Evolutionary conservation across 163 green algal species (phyloP).

Genomic region (Scenedesmus sp.): DNA sequence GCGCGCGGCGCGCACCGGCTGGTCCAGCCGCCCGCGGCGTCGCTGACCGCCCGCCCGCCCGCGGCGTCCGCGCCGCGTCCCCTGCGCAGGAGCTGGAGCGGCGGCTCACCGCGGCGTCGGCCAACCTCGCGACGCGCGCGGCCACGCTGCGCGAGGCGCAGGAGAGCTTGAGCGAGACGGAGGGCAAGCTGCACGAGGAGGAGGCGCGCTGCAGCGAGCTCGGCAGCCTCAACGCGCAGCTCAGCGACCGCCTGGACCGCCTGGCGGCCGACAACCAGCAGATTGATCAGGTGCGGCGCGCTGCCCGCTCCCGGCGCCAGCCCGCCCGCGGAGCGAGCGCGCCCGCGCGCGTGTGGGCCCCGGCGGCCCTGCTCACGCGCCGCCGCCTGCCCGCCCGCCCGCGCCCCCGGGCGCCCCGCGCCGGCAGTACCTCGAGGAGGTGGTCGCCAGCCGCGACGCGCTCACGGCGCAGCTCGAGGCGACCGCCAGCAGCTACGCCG

Average conservation of each 20-base stretch:
- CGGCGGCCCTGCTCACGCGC: too few relatives aligned
- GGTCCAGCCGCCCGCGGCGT: too few relatives aligned
- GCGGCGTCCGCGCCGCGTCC: too few relatives aligned
- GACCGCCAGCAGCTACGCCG: background rate
- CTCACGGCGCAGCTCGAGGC: background rate
- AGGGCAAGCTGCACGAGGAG: slow-evolving; percentile 34
- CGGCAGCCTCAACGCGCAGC: slow-evolving; percentile 9
- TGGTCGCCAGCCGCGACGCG: background rate
- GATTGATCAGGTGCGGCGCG: slow-evolving; percentile 5
- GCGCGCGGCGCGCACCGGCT: too few relatives aligned
- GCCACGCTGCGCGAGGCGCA: slow-evolving; percentile 21
- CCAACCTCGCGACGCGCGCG: background rate
- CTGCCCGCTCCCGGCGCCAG: too few relatives aligned
- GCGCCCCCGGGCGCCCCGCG: too few relatives aligned
- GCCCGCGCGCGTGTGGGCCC: too few relatives aligned
- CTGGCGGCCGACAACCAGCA: slow-evolving; percentile 5
- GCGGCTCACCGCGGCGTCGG: background rate
- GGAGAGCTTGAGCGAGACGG: slow-evolving; percentile 20
- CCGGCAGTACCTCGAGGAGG: slow-evolving; percentile 18
- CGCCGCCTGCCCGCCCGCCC: too few relatives aligned
- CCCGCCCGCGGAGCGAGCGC: too few relatives aligned
- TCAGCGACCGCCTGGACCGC: background rate
- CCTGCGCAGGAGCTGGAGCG: slow-evolving; percentile 3
- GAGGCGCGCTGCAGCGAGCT: slow-evolving; percentile 12
- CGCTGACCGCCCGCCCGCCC: too few relatives aligned